Evolutionary conservation across 768 basidiomycete species (phyloP), one percentile per base, ranked within the genome.

Genomic region (Suillus luteus): DNA sequence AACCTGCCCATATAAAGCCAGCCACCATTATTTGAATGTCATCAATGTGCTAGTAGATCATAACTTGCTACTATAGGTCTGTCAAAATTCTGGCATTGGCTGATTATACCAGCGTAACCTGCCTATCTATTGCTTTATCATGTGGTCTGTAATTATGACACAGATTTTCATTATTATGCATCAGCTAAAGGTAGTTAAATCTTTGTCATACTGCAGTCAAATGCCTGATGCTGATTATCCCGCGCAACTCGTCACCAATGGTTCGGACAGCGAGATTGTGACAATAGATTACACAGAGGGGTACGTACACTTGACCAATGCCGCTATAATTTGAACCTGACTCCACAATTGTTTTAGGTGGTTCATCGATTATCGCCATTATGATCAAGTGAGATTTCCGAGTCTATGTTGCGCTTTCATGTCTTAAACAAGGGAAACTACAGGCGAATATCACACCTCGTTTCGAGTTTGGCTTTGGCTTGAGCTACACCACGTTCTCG

Each of bases 381-480:
- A 88, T 66, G 86, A 88, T 64, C 79, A 84, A 60, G 80, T 85
- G 65, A 71, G 84, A 72, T 17, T 17, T 24, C 31, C 17, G n/a
- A 24, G 31, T 3, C n/a, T 37, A 24, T 46, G 19, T 17, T 44
- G 15, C 27, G 31, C 37, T 59, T 60, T 62, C 24, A 43, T n/a
- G 33, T 55, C 9, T 63, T 66, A 2, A 67, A 38, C 17, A 37
- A 55, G 61, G 40, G 15, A 46, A 62, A 40, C 44, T 89, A 8
- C 55, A 87, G 82, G 80, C 81, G 69, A 82, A 86, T 63, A 90
- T 91, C 66, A 80, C 78, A 7, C 91, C 91, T 10, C 88, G 89
- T 38, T 92, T 85, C 71, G 76, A 76, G 65, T 77, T 77, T 44
- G 75, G 72, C 55, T 83, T 70, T 70, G 77, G 62, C 7, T 66